Percentiles rank a stretch among this genome's conserved stretches.
Evolutionary conservation across 208 protist genomes (phyloP).

Genomic region (Trypanosoma grayi): DNA sequence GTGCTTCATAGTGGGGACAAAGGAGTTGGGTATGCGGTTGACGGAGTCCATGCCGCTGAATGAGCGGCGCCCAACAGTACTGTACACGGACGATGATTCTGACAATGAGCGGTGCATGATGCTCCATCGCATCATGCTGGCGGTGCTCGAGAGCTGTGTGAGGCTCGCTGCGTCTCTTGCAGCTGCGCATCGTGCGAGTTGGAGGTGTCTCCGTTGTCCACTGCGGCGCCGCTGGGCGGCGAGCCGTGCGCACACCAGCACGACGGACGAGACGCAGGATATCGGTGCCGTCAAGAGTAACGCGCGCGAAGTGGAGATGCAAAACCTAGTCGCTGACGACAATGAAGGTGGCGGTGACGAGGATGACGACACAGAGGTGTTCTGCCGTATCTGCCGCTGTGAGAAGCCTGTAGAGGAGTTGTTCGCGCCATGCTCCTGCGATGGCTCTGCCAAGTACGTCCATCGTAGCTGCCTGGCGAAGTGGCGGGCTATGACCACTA

Average conservation of each 20-base stretch:
- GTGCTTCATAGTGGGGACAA: slow-evolving; percentile 13
- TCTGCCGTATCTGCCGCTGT: slow-evolving; percentile 81
- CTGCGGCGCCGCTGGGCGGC: background rate
- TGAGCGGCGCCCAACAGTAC: slow-evolving; percentile 14
- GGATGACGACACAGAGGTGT: slow-evolving; percentile 44
- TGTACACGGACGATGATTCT: slow-evolving; percentile 9
- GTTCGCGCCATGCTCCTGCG: slow-evolving; percentile 71
- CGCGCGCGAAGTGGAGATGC: background rate
- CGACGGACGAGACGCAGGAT: background rate
- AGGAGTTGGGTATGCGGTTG: slow-evolving; percentile 22
- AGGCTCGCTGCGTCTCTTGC: background rate
- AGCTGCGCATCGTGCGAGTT: background rate
- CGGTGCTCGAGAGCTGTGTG: slow-evolving; percentile 4
- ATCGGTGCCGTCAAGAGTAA: background rate
- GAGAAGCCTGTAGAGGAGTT: slow-evolving; percentile 50
- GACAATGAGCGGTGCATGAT: slow-evolving; percentile 1
- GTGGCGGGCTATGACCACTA: slow-evolving; percentile 47
- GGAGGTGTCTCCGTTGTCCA: background rate
- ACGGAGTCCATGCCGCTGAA: slow-evolving; percentile 6
- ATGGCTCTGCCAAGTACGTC: slow-evolving; percentile 74
- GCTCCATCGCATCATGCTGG: slow-evolving; percentile 12
- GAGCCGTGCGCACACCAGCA: background rate
- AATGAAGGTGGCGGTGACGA: slow-evolving; percentile 21
- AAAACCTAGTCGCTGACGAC: background rate
- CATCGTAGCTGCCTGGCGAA: slow-evolving; percentile 73